Conservation (phyloP, 768 basidiomycete species). For the Xerocomellus dryophilus region DNA sequence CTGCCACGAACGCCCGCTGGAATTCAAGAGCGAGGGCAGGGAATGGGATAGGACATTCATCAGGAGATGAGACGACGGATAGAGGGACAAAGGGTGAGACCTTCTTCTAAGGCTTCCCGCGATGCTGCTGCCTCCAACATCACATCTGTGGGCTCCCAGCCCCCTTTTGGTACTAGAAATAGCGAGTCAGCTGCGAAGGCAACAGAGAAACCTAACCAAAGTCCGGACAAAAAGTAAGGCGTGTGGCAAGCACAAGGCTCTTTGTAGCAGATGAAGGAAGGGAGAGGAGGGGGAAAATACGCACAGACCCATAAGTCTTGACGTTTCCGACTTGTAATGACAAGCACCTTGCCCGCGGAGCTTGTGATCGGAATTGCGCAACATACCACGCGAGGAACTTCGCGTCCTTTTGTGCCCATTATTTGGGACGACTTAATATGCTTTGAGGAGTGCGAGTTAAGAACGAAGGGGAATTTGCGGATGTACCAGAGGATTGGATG, state of each 20-base stretch:
- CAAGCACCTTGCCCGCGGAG: constrained; percentile 71
- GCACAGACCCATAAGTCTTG: constrained; percentile 85
- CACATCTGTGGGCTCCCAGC: constrained; percentile 82
- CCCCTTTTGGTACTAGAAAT: constrained; percentile 82
- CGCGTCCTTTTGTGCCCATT: constrained; percentile 69
- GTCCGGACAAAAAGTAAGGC: neutral
- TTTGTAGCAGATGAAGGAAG: neutral
- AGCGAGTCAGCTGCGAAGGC: constrained; percentile 4
- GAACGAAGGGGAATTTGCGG: neutral
- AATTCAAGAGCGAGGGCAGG: constrained; percentile 30
- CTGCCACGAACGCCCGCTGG: constrained; percentile 84
- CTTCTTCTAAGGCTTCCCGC: constrained; percentile 94
- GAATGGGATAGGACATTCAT: constrained; percentile 49
- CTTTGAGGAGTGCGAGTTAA: constrained; percentile 2
- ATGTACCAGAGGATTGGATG: neutral
- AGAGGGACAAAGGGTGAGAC: constrained; percentile 83
- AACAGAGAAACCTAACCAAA: neutral
- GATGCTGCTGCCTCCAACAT: constrained; percentile 83
- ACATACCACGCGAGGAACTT: constrained; percentile 82
- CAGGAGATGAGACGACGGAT: constrained; percentile 70
- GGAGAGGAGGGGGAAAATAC: constrained; percentile 36
- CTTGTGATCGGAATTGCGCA: constrained; percentile 84
- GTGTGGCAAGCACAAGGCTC: neutral
- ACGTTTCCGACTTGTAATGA: constrained; percentile 82
- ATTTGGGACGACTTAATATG: constrained; percentile 5